These are phyloP conservation scores for Geranomyces michiganensis DNA, from an alignment of 192 early-diverging fungal genomes.

Conservation along the genomic window DNA sequence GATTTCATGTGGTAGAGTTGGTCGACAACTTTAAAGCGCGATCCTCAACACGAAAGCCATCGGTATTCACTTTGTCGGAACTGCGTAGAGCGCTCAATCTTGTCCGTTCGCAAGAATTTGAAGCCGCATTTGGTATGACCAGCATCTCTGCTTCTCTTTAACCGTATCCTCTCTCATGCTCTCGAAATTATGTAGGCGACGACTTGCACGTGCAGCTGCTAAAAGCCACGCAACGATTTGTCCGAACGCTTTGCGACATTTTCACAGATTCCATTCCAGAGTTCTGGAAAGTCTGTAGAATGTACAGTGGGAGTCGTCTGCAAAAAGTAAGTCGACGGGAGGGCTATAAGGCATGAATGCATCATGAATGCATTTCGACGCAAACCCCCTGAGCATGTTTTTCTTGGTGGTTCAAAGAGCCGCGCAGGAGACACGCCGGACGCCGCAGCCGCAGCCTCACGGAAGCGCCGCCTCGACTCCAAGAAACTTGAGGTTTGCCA, in stretches of 20 bases:
- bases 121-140: conserved; percentile 14
- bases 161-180: background rate
- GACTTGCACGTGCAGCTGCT: conserved; percentile 71
- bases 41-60: background rate
- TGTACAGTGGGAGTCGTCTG: conserved; percentile 87
- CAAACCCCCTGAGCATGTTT: background rate
- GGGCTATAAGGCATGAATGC: background rate
- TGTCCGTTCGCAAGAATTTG: conserved; percentile 22
- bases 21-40: too few species aligned
- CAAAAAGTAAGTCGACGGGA: conserved; percentile 45
- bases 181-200: too few species aligned
- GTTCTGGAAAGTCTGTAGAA: conserved; percentile 89
- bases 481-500: conserved; percentile 68
- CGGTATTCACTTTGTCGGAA: conserved; percentile 10
- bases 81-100: conserved; percentile 19
- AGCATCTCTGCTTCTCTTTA: background rate
- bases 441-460: background rate
- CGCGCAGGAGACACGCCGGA: conserved; percentile 8
- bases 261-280: conserved; percentile 77
- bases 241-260: conserved; percentile 77
- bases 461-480: conserved; percentile 51
- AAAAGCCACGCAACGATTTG: conserved; percentile 67
- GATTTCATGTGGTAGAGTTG: too few species aligned
- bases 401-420: background rate
- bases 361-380: background rate